Percentiles rank a stretch among this genome's conserved stretches.
Evolutionary conservation across 257 asterid species (phyloP).

Genomic region (Salvia hispanica): DNA sequence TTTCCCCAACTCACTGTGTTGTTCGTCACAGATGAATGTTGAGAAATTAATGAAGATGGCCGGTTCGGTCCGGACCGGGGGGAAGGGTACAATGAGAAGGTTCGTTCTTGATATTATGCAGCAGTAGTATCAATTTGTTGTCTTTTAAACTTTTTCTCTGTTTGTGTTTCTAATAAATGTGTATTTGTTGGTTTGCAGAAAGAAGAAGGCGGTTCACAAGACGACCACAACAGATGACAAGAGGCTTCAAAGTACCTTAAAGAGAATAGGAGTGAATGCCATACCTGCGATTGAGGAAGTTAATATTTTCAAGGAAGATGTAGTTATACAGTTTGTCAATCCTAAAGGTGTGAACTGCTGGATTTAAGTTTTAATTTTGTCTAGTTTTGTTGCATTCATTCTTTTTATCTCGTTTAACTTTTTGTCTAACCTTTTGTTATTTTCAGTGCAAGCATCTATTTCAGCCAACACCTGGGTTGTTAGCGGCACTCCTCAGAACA

Average conservation of each 20-base stretch:
- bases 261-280: conserved; percentile 72
- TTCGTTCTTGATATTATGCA: conserved; percentile 14
- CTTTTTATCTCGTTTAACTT: background rate
- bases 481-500: conserved; percentile 73
- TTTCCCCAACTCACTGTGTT: background rate
- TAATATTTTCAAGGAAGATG: conserved; percentile 73
- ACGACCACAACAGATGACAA: conserved; percentile 72
- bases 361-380: background rate
- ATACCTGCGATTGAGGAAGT: conserved; percentile 76
- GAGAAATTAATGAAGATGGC: conserved; percentile 71
- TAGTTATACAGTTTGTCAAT: conserved; percentile 60
- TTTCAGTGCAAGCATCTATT: conserved; percentile 69
- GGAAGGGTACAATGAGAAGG: conserved; percentile 75
- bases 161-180: conserved; percentile 1
- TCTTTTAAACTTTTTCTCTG: background rate
- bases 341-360: conserved; percentile 51
- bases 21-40: conserved; percentile 60
- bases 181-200: conserved; percentile 37
- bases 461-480: conserved; percentile 82
- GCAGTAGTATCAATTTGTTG: background rate
- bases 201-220: conserved; percentile 80
- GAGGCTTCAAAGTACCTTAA: conserved; percentile 74
- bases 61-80: conserved; percentile 72
- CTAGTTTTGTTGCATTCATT: no score
- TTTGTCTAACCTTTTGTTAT: background rate